Evolutionary conservation across 2,329 filamentous ascomycete species (phyloP).

Genomic region (Diaporthe sp.): DNA sequence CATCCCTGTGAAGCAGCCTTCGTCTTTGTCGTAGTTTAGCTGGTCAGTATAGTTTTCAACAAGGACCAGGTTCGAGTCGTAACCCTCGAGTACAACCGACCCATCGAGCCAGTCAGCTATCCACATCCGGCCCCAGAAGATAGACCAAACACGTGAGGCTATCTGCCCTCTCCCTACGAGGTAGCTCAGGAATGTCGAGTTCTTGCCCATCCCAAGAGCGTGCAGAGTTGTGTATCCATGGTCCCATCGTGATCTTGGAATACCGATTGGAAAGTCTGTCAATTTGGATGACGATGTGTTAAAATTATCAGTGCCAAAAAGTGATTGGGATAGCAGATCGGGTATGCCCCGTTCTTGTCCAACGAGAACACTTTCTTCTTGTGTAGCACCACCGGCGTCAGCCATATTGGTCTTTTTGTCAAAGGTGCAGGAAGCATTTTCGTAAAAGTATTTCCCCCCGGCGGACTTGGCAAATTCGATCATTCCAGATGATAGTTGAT

Average conservation of each 20-base stretch:
- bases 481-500: conserved; percentile 48
- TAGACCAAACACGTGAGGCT: conserved; percentile 51
- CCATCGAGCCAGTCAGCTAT: conserved; percentile 48
- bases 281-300: conserved; percentile 27
- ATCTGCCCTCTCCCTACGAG: conserved; percentile 42
- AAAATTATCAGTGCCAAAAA: conserved; percentile 45
- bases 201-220: conserved; percentile 48
- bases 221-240: conserved; percentile 48
- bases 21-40: conserved; percentile 45
- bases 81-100: conserved; percentile 51
- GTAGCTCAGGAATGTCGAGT: conserved; percentile 47
- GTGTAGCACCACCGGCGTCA: conserved; percentile 42
- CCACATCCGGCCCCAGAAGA: conserved; percentile 54
- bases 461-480: conserved; percentile 48
- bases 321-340: conserved; percentile 40
- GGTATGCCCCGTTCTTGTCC: background rate
- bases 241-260: conserved; percentile 49
- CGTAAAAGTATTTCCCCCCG: conserved; percentile 44
- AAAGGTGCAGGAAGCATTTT: conserved; percentile 43
- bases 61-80: conserved; percentile 50
- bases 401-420: conserved; percentile 34
- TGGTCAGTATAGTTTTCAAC: conserved; percentile 49
- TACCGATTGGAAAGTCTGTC: conserved; percentile 45
- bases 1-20: conserved; percentile 50
- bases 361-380: conserved; percentile 35